Conservation (phyloP, 495 filamentous ascomycete genomes). For the Penicillium ochrochloron region DNA sequence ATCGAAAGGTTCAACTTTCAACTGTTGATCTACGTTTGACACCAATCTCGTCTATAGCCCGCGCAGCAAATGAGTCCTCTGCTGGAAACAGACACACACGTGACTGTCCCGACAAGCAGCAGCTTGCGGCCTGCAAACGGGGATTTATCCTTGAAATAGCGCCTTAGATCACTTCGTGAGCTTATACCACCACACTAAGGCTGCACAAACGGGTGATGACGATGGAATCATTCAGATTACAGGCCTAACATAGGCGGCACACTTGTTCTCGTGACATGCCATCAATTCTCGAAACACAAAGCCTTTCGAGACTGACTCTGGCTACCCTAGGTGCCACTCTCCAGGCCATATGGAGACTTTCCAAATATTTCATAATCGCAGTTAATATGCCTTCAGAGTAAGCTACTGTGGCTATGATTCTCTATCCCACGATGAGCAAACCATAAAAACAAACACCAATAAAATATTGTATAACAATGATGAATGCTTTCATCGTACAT, state of each 20-base stretch:
- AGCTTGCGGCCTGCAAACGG: neutral
- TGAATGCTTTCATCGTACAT: slow-evolving; percentile 18
- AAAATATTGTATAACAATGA: neutral
- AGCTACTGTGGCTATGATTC: neutral
- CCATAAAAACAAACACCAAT: neutral
- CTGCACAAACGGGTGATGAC: neutral
- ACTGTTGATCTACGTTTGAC: neutral
- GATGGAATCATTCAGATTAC: neutral
- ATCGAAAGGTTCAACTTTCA: neutral
- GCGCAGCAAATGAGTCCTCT: neutral
- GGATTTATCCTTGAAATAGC: neutral
- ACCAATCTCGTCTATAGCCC: neutral
- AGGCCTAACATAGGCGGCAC: neutral
- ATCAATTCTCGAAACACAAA: neutral
- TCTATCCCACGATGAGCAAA: neutral
- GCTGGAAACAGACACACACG: neutral
- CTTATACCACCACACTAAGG: neutral
- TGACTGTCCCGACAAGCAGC: neutral
- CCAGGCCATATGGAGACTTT: neutral
- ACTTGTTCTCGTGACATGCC: neutral
- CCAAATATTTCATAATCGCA: neutral
- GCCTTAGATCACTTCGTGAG: neutral
- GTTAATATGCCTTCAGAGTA: neutral
- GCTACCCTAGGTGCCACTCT: neutral
- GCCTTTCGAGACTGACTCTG: neutral